Base-by-base conservation (phyloP, 108 stramenopile species). In the Cyclotella atomus region DNA sequence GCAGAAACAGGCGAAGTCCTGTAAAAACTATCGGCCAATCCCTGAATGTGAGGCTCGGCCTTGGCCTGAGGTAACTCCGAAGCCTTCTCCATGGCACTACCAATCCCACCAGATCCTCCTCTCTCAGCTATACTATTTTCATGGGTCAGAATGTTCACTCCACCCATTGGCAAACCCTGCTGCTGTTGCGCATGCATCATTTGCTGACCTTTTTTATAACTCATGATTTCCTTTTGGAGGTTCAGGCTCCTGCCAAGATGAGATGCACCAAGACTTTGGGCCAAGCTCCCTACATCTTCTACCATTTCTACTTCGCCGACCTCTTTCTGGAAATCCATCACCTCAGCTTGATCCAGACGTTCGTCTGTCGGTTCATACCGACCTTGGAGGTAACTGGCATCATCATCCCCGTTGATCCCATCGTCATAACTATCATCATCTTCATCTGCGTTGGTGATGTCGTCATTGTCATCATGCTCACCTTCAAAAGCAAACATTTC, bases 271-370 rank as follows among this genome's bases (percentile, higher is more conserved):
- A 95, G 27, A 62, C 88, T 90, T 63, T 93, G 91, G 4, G 89
- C 90, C 43, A 92, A 64, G 14, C 86, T 87, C 0, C 95, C 95
- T 49, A 95, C 85, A 79, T 92, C 92, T 56, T 95, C 92, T n/a
- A 95, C 73, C 90, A 95, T 95, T 75, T 92, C 90, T 1, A 91
- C 88, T 72, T 91, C 89, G 5, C 75, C 84, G 10, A 85, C 83
- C 32, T 79, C 61, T 43, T 77, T 50, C 41, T 89, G 81, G 17
- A 87, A 68, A 38, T 87, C 82, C 71, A 85, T 85, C 0, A 89
- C 67, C 57, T 95, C 94, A n/a, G 88, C 87, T 41, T 75, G 83
- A 7, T 89, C 83, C 6, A 92, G 61, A 0, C 70, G 73, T 69
- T 95, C 89, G 53, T 88, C 84, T 19, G 84, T 81, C 15, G 87